Evolutionary conservation across 768 basidiomycete genomes (phyloP).

Genomic region (Kwoniella europaea): DNA sequence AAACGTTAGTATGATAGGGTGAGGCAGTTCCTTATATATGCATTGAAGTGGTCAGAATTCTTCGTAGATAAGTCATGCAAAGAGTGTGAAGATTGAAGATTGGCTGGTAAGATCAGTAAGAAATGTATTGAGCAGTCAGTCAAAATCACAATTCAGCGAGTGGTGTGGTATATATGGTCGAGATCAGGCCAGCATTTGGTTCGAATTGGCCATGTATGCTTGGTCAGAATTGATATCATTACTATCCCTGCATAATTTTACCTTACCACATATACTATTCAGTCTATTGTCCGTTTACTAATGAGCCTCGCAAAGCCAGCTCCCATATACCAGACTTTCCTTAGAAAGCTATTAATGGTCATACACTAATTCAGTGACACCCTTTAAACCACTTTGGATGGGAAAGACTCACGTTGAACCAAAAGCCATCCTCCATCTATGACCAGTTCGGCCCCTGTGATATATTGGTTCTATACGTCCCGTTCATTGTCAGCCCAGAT

Average conservation of each 20-base stretch:
- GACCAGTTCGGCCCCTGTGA: constrained; percentile 50
- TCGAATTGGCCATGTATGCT: no score
- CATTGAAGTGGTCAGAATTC: background rate
- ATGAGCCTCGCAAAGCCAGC: background rate
- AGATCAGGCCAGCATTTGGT: background rate
- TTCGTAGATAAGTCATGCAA: background rate
- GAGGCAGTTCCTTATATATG: background rate
- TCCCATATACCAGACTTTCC: background rate
- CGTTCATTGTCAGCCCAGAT: no score
- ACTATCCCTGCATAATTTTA: no score
- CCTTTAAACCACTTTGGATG: background rate
- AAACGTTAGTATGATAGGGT: background rate
- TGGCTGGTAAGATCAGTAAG: constrained; percentile 5
- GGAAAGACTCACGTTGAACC: constrained; percentile 24
- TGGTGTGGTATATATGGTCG: no score
- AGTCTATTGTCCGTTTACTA: background rate
- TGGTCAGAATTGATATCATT: no score
- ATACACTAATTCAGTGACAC: background rate
- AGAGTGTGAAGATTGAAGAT: background rate
- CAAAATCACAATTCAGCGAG: background rate
- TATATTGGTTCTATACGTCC: constrained; percentile 47
- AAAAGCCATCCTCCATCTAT: constrained; percentile 56
- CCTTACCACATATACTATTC: no score
- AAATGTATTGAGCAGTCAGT: background rate
- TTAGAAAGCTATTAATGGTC: background rate